Base-by-base conservation (phyloP, 495 filamentous ascomycete species). In the Xeromyces bisporus region DNA sequence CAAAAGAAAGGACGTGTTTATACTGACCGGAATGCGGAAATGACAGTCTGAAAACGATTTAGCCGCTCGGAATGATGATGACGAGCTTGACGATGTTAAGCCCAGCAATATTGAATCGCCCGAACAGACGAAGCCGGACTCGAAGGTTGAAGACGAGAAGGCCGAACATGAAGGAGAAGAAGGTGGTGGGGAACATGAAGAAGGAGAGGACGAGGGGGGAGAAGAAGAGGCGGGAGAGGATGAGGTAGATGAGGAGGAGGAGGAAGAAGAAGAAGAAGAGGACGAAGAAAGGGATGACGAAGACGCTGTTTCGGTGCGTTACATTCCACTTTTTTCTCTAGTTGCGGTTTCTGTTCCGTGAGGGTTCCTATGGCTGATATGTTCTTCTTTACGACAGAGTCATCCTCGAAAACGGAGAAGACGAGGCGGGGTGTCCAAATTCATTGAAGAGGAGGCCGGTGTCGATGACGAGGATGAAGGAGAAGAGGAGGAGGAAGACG, bases 391-490 rank as follows among this genome's bases (percentile, higher is more conserved):
- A 17, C 30, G 2, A 17, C 39, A 89, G 78, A 67, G 68, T 41
- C 81, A 74, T 40, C 77, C 79, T 26, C 65, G 73, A 37, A 94
- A 94, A 50, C 79, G 85, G 27, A 65, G 67, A 48, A 72, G 69
- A 47, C 57, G 62, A 34, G 71, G 76, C 38, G 67, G 64, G 32
- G 67, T 80, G 32, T 76, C 79, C 38, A 67, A 73, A 29, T 94
- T 93, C 71, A 67, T 97, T 56, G 89, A 97, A 67, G 78, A 80
- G 38, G 89, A 94, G 61, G 87, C 87, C 45, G 89, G 92, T 56
- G 87, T 96, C 34, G 87, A 93, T 39, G 87, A 81, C 18, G 87
- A 97, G 28, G 87, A 96, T 33, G 87, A 93, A 29, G 77, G 72
- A 36, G 83, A 84, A 31, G 83, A 91, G 35, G 85, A 89, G 20